These are phyloP conservation scores for Neospermospora avenae DNA, from an alignment of 2,329 filamentous ascomycete species.

Conservation along the genomic window DNA sequence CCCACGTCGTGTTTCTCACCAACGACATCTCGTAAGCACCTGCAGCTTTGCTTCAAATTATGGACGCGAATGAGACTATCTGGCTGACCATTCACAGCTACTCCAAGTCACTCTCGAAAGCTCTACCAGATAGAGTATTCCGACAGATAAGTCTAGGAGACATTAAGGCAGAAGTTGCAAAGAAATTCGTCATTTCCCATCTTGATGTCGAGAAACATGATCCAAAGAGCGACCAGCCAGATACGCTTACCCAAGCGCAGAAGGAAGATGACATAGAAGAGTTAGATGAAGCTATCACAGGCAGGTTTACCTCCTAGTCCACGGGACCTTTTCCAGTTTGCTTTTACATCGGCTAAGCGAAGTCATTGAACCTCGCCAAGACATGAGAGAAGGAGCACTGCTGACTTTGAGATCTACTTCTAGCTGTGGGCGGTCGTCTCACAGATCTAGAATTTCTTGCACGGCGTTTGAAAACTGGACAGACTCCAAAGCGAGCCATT, in stretches of 20 bases:
- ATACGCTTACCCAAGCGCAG: constrained; percentile 30
- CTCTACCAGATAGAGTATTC: constrained; percentile 88
- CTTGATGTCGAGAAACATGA: constrained; percentile 49
- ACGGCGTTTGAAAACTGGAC: constrained; percentile 82
- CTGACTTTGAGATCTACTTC: neutral
- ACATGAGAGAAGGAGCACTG: neutral
- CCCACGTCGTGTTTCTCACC: constrained; percentile 92
- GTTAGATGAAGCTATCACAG: constrained; percentile 74
- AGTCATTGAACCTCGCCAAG: too few relatives aligned
- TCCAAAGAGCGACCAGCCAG: constrained; percentile 37
- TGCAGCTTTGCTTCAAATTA: neutral
- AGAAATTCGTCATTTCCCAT: constrained; percentile 84
- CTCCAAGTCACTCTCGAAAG: constrained; percentile 81
- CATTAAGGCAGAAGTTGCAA: constrained; percentile 79
- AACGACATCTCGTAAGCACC: constrained; percentile 65
- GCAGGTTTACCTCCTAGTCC: neutral
- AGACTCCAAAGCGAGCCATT: constrained; percentile 76
- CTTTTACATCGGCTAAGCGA: too few relatives aligned
- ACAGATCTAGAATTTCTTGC: constrained; percentile 93
- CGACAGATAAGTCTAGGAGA: constrained; percentile 82
- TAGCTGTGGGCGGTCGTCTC: constrained; percentile 79
- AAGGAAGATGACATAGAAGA: constrained; percentile 55
- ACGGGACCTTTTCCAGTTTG: neutral
- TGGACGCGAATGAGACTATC: neutral
- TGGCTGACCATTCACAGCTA: constrained; percentile 42